phyloP scores from a whole-genome alignment of 805 yeast species.

The Pichia sporocuriosa region DNA sequence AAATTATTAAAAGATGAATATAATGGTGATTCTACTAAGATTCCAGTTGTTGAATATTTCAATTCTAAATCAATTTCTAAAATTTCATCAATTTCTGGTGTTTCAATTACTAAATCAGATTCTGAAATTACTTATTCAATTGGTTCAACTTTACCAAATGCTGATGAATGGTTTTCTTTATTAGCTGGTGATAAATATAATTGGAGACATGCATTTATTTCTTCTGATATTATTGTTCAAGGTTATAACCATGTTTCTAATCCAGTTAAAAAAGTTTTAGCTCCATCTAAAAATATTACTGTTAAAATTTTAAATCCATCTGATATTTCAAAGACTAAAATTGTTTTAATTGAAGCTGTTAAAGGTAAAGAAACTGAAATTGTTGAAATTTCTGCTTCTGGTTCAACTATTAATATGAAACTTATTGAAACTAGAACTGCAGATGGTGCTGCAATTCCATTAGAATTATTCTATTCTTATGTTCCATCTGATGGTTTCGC shows the following conservation, averaged over 20 bases:
- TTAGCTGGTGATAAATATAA: slow-evolving; percentile 72
- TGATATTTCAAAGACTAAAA: slow-evolving; percentile 46
- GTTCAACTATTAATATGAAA: slow-evolving; percentile 54
- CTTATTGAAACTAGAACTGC: slow-evolving; percentile 86
- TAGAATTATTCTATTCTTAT: slow-evolving; percentile 73
- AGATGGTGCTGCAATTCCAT: slow-evolving; percentile 64
- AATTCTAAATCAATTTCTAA: slow-evolving; percentile 53
- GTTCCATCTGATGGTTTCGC: slow-evolving; percentile 89
- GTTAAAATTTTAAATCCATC: slow-evolving; percentile 53
- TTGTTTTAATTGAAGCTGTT: slow-evolving; percentile 62
- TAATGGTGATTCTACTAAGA: slow-evolving; percentile 56
- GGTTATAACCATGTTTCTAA: slow-evolving; percentile 72
- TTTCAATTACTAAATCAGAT: slow-evolving; percentile 28
- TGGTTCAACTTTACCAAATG: slow-evolving; percentile 29
- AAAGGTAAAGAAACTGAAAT: slow-evolving; percentile 66
- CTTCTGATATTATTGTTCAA: slow-evolving; percentile 77
- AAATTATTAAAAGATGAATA: slow-evolving; percentile 64
- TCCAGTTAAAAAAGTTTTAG: slow-evolving; percentile 72
- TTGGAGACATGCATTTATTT: slow-evolving; percentile 90
- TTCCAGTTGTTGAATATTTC: slow-evolving; percentile 88
- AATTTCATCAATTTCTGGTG: slow-evolving; percentile 34
- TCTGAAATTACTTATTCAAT: slow-evolving; percentile 33
- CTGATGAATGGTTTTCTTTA: slow-evolving; percentile 63
- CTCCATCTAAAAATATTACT: slow-evolving; percentile 58
- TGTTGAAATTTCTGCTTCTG: slow-evolving; percentile 51